Conservation (phyloP, 1,139 yeast species). For the Hyphopichia wangnamkhiaoensis region DNA sequence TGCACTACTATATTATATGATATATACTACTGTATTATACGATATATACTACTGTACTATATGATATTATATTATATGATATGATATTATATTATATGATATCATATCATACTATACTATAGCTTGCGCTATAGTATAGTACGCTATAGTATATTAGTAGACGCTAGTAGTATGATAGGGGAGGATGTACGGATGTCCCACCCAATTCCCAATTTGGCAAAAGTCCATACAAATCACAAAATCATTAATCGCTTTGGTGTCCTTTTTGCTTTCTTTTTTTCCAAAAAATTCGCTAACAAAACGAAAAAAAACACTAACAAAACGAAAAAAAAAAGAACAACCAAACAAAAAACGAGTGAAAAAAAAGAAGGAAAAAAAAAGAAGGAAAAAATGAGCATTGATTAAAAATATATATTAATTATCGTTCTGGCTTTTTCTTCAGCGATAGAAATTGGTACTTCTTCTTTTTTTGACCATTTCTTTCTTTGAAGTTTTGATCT, state of each 20-base stretch:
- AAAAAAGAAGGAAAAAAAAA: too few species aligned
- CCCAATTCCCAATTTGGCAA: too few species aligned
- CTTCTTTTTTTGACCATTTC: conserved; percentile 1
- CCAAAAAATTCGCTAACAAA: conserved; percentile 14
- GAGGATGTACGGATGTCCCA: background rate
- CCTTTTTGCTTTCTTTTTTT: conserved; percentile 14
- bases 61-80: background rate
- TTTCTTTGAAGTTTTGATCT: background rate
- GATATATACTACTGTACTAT: too few species aligned
- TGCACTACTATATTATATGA: too few species aligned
- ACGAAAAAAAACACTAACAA: too few species aligned
- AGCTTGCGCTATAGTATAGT: background rate
- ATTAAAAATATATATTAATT: too few species aligned
- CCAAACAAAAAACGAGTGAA: too few species aligned
- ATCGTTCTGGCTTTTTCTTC: background rate
- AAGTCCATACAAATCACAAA: too few species aligned
- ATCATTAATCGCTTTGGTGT: conserved; percentile 10
- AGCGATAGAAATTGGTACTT: background rate
- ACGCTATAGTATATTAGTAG: background rate
- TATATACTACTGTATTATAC: too few species aligned
- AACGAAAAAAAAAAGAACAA: too few species aligned
- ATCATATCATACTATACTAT: background rate
- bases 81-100: background rate
- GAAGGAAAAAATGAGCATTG: too few species aligned
- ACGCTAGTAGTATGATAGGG: too few species aligned